These are phyloP conservation scores for Leavenworthia alabamica DNA, from an alignment of 345 rosid genomes.

Conservation along the genomic window DNA sequence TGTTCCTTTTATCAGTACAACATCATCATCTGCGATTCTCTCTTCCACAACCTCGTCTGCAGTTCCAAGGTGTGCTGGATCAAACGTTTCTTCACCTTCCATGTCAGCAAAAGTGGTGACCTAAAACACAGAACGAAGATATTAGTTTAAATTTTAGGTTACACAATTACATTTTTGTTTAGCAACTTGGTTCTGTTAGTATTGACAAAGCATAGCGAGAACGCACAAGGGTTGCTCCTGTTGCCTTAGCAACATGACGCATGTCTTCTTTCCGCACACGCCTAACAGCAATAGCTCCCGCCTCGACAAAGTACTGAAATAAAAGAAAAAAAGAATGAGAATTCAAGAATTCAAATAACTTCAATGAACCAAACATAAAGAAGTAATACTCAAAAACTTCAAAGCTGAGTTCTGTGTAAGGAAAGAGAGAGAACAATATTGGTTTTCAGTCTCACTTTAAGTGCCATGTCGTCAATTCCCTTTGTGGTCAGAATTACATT, in stretches of 20 bases:
- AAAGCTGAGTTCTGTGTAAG: not conserved
- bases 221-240: slow-evolving; percentile 88
- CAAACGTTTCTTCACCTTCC: slow-evolving; percentile 99
- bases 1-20: slow-evolving; percentile 83
- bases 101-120: slow-evolving; percentile 97
- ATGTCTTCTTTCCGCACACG: slow-evolving; percentile 96
- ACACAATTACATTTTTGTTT: not conserved
- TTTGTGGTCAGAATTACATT: slow-evolving; percentile 91
- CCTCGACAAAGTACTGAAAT: slow-evolving; percentile 89
- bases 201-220: not conserved
- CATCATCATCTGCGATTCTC: slow-evolving; percentile 92
- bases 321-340: slow-evolving; percentile 14
- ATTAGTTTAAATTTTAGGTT: not conserved
- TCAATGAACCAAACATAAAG: not conserved
- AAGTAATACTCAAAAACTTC: not conserved
- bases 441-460: slow-evolving; percentile 46
- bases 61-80: slow-evolving; percentile 65
- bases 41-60: slow-evolving; percentile 96
- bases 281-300: slow-evolving; percentile 95
- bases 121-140: slow-evolving; percentile 31
- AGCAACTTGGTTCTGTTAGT: not conserved
- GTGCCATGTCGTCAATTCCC: slow-evolving; percentile 99
- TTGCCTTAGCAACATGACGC: slow-evolving; percentile 97
- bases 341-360: not conserved
- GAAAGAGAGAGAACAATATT: not conserved